phyloP scores from a whole-genome alignment of 345 rosid species.

The Nasturtium officinale region DNA sequence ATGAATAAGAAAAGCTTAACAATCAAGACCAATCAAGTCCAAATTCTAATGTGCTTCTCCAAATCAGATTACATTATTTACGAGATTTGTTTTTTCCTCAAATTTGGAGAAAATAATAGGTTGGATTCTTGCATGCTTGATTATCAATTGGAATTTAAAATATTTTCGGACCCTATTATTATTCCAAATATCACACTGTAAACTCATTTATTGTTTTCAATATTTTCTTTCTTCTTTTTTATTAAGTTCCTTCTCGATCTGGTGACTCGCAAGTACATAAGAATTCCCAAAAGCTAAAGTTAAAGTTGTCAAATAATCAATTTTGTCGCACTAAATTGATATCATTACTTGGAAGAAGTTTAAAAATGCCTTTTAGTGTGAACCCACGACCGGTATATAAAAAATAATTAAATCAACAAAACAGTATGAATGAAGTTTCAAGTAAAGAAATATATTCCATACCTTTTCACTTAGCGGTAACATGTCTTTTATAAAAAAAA shows the following conservation, averaged over 20 bases:
- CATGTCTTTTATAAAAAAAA: conserved; percentile 15
- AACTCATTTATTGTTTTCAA: background rate
- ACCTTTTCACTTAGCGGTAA: conserved; percentile 37
- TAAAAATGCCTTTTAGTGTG: conserved; percentile 17
- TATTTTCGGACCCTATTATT: background rate
- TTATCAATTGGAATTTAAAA: background rate
- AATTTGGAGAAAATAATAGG: background rate
- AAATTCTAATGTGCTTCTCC: no score
- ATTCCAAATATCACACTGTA: conserved; percentile 11
- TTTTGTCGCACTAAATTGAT: conserved; percentile 5
- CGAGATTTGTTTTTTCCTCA: background rate
- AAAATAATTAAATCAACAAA: conserved; percentile 19
- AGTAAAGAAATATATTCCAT: conserved; percentile 23
- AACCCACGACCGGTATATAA: conserved; percentile 14
- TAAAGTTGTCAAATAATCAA: conserved; percentile 3
- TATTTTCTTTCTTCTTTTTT: background rate
- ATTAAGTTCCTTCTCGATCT: background rate
- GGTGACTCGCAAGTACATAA: background rate
- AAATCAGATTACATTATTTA: background rate
- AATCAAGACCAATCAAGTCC: background rate
- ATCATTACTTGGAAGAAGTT: conserved; percentile 29
- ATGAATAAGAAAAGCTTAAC: background rate
- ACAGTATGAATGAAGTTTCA: conserved; percentile 33
- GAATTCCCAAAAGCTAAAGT: conserved; percentile 12
- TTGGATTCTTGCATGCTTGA: background rate